A percentile compares a stretch with the other conserved stretches of the same genome.
phyloP scores from a whole-genome alignment of 129 eudicot species.

The Centaurea solstitialis region DNA sequence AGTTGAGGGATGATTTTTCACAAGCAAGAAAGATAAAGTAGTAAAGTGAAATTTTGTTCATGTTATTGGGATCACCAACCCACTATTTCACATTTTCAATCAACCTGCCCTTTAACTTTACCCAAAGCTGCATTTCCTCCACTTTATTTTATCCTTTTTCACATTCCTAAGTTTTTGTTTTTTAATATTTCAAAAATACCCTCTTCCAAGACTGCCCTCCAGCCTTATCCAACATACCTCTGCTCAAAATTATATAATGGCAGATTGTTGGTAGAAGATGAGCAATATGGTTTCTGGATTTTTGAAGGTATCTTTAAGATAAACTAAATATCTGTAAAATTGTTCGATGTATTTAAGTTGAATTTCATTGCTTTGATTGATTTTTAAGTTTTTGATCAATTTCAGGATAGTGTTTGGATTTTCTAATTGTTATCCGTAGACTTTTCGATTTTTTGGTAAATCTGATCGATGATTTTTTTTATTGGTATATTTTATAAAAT shows the following conservation, averaged over 20 bases:
- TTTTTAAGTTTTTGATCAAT: no score
- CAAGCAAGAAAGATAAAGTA: not conserved
- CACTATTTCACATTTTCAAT: constrained; percentile 12
- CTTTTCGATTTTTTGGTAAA: no score
- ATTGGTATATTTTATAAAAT: no score
- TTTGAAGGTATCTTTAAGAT: no score
- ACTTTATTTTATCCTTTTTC: constrained; percentile 23
- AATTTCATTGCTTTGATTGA: no score
- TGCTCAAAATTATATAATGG: not conserved
- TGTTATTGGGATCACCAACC: constrained; percentile 31
- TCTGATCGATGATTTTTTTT: no score
- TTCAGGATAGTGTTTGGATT: no score
- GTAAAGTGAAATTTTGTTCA: not conserved
- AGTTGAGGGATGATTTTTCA: not conserved
- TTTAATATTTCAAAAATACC: not conserved
- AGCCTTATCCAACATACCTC: not conserved
- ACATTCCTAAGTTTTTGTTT: constrained; percentile 12
- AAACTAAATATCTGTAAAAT: no score
- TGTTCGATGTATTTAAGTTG: no score
- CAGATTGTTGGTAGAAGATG: constrained; percentile 14
- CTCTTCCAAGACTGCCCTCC: not conserved
- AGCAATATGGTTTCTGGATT: not conserved
- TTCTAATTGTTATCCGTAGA: no score
- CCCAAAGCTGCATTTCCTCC: constrained; percentile 35
- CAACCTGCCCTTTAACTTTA: constrained; percentile 28